A percentile compares a stretch with the other conserved stretches of the same genome.
These are phyloP conservation scores for Bipolaris sorokiniana DNA, from an alignment of 2,329 filamentous ascomycete genomes.

Conservation along the genomic window DNA sequence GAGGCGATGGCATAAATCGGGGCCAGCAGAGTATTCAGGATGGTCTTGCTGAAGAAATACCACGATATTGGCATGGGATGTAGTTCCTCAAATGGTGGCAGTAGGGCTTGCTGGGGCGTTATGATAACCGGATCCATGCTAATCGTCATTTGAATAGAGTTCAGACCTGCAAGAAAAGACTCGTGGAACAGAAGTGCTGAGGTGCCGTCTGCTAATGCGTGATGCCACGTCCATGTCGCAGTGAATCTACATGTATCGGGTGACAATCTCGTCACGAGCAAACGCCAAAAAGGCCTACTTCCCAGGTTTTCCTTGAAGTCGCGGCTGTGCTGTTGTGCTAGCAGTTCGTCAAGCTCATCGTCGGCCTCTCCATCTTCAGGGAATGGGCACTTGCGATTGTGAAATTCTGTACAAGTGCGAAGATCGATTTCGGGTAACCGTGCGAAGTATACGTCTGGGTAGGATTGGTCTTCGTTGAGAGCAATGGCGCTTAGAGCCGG, in stretches of 20 bases:
- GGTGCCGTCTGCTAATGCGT: constrained; percentile 56
- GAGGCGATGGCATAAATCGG: constrained; percentile 24
- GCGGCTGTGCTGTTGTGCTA: constrained; percentile 52
- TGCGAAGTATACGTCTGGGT: constrained; percentile 52
- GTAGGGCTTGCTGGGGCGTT: constrained; percentile 33
- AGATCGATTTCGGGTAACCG: constrained; percentile 54
- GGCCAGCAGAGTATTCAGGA: constrained; percentile 46
- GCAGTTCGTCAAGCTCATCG: constrained; percentile 50
- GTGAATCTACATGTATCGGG: constrained; percentile 44
- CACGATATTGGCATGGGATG: constrained; percentile 51
- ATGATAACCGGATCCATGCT: constrained; percentile 16
- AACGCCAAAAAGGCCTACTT: constrained; percentile 53
- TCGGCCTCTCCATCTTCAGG: constrained; percentile 40
- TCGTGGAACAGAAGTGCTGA: constrained; percentile 56
- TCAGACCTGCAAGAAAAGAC: constrained; percentile 50
- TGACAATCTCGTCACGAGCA: constrained; percentile 40
- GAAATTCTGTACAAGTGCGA: constrained; percentile 44
- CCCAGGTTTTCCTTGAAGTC: constrained; percentile 42
- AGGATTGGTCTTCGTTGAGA: constrained; percentile 48
- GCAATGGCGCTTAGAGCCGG: constrained; percentile 53
- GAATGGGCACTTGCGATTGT: constrained; percentile 27
- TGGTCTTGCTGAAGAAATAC: constrained; percentile 41
- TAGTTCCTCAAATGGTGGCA: constrained; percentile 51
- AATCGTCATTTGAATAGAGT: background rate
- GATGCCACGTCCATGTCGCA: constrained; percentile 56